These are phyloP conservation scores for Exophiala alcalophila DNA, from an alignment of 2,329 filamentous ascomycete genomes.

Conservation along the genomic window DNA sequence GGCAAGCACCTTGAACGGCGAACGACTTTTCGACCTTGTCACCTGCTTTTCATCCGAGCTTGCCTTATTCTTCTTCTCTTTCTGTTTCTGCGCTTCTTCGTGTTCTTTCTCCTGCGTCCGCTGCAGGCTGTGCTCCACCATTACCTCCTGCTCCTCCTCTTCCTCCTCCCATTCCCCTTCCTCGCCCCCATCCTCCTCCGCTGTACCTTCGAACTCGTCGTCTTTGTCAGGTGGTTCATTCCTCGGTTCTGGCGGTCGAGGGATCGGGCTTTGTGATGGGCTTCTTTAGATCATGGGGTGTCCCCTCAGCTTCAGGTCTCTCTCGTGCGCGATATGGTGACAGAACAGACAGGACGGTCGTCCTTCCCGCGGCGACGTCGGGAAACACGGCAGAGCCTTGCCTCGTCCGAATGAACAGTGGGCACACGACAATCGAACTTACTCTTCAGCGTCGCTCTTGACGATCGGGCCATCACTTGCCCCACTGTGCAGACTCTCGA, in stretches of 20 bases:
- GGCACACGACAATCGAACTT: slow-evolving; percentile 16
- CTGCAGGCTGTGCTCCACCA: too few species aligned
- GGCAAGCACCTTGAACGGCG: slow-evolving; percentile 6
- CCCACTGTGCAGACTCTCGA: slow-evolving; percentile 21
- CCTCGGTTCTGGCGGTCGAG: slow-evolving; percentile 17
- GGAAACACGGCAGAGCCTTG: slow-evolving; percentile 2
- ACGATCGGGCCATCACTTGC: slow-evolving; percentile 20
- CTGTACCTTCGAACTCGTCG: neutral
- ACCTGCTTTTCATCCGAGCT: neutral
- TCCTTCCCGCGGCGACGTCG: neutral
- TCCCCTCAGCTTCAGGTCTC: slow-evolving; percentile 21
- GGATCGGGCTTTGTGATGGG: slow-evolving; percentile 4
- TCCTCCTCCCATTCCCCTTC: neutral
- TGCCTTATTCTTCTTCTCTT: too few species aligned
- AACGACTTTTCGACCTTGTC: slow-evolving; percentile 6
- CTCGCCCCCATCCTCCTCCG: neutral
- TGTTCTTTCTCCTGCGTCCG: too few species aligned
- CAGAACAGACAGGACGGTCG: too few species aligned
- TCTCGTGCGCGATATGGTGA: too few species aligned
- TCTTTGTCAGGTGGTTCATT: slow-evolving; percentile 18
- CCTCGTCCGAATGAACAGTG: neutral
- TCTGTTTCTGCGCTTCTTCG: too few species aligned
- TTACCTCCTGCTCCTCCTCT: neutral
- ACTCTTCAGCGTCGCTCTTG: slow-evolving; percentile 27
- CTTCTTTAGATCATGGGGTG: slow-evolving; percentile 8